A percentile compares a stretch with the other conserved stretches of the same genome.
phyloP scores from a whole-genome alignment of 768 basidiomycete genomes.

The Rhizopogon vinicolor region DNA sequence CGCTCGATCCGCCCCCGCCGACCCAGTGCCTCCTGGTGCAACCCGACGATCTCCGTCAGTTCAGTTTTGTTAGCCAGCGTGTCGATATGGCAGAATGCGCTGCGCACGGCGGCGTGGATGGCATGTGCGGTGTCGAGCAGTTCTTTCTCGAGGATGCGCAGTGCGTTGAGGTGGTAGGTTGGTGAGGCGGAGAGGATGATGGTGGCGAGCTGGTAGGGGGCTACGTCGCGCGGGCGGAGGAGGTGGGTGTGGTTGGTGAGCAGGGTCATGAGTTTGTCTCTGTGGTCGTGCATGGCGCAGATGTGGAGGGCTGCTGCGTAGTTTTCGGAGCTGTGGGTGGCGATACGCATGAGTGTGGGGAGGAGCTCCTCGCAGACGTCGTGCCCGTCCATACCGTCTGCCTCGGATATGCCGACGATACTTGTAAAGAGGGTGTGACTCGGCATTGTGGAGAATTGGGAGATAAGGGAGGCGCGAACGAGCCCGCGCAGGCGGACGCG shows the following conservation, averaged over 20 bases:
- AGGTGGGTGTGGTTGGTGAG: slow-evolving; percentile 47
- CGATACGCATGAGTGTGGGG: slow-evolving; percentile 32
- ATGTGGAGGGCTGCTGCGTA: slow-evolving; percentile 54
- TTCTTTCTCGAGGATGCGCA: slow-evolving; percentile 48
- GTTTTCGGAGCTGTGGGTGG: slow-evolving; percentile 46
- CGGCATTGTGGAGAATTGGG: slow-evolving; percentile 48
- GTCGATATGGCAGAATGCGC: slow-evolving; percentile 45
- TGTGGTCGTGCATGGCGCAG: slow-evolving; percentile 32
- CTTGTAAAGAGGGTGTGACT: slow-evolving; percentile 40
- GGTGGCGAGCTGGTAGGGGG: slow-evolving; percentile 41
- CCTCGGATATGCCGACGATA: slow-evolving; percentile 34
- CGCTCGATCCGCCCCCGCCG: slow-evolving; percentile 43
- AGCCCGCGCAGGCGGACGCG: slow-evolving; percentile 36
- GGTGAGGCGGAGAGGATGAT: slow-evolving; percentile 28
- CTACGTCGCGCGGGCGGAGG: slow-evolving; percentile 55
- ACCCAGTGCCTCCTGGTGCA: slow-evolving; percentile 31
- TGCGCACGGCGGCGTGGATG: slow-evolving; percentile 38
- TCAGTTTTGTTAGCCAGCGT: slow-evolving; percentile 35
- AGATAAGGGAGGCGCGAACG: slow-evolving; percentile 40
- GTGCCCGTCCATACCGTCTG: slow-evolving; percentile 16
- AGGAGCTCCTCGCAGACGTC: slow-evolving; percentile 31
- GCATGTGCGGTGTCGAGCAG: slow-evolving; percentile 40
- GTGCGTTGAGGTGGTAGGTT: slow-evolving; percentile 24
- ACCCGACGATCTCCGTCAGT: slow-evolving; percentile 40
- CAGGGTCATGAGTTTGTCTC: slow-evolving; percentile 32